Base-by-base conservation (phyloP, 306 rosid genomes). In the Sophora flavescens region DNA sequence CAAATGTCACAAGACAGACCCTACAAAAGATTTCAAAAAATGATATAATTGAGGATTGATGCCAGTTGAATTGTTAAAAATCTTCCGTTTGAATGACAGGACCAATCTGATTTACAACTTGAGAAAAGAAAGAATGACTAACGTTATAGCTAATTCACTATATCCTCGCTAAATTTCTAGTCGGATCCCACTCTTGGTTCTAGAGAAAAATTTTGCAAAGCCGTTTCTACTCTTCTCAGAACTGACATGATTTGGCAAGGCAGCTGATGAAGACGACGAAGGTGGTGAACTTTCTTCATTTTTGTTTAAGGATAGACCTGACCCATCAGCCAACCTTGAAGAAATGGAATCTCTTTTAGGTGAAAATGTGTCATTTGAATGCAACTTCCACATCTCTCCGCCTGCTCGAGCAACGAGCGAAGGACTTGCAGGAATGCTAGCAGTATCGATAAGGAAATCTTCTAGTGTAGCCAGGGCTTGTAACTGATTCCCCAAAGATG, bases 151-250 rank as follows among this genome's bases (percentile, higher is more conserved):
- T 72, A 60, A 79, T 36, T 53, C 45, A 52, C 45, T 48, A 47
- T 36, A 64, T 28, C 74, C 57, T 45, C 35, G 17, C 84, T 89
- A 89, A 70, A 91, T 91, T 82, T 91, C 95, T 78, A 91, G 76
- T 64, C 96, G 80, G 50, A 94, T 88, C 17, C 98, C 98, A 50
- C 96, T 90, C 89, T 94, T 91, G 5, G 98, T 91, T 33, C 96
- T 78, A n/a, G 97, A 91, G 89, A 91, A 94, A 80, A 91, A 88
- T 68, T 94, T 94, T 0, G 98, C 97, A 56, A 94, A 94, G 32
- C 98, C 97, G 30, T 88, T 91, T 63, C 98, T 80, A 54, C 83
- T 91, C 84, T 89, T 94, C 81, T 91, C 97, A 18, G 93, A 87
- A 59, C 79, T 77, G 70, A 47, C 85, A 72, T 85, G 87, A 82